Evolutionary conservation across 768 basidiomycete species (phyloP).

Genomic region (Leccinum imitatum): DNA sequence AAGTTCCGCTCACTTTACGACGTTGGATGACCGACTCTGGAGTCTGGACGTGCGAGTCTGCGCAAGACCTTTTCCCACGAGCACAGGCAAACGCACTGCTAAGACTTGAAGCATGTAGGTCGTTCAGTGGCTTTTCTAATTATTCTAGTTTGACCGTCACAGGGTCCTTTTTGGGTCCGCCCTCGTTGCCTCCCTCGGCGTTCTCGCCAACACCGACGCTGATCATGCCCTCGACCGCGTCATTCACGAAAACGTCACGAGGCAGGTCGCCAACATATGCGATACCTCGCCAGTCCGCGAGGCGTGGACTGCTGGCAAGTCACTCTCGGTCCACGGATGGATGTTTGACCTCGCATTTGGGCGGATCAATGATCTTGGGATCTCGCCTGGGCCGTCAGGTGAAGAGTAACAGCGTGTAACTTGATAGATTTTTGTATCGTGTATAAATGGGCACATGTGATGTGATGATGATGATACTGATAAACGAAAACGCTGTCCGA

Average conservation of each 20-base stretch:
- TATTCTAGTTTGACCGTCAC: conserved; percentile 28
- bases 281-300: conserved; percentile 43
- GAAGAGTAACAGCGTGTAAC: no score
- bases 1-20: no score
- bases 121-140: conserved; percentile 38
- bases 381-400: conserved; percentile 34
- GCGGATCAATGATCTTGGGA: conserved; percentile 54
- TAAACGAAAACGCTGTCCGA: conserved; percentile 12
- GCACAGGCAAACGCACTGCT: no score
- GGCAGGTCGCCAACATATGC: conserved; percentile 53
- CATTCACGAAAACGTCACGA: conserved; percentile 60
- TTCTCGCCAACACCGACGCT: conserved; percentile 36
- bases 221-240: conserved; percentile 44
- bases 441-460: no score
- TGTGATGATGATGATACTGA: no score
- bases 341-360: conserved; percentile 67
- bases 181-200: conserved; percentile 42
- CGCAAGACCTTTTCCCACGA: no score
- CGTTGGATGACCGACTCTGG: no score
- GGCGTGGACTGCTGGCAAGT: conserved; percentile 43
- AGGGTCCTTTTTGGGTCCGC: conserved; percentile 34
- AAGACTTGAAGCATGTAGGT: conserved; percentile 4
- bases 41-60: no score
- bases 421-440: no score
- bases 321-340: conserved; percentile 69